Evolutionary conservation across 495 filamentous ascomycete species (phyloP), one percentile per base, ranked within the genome.

Genomic region (Daldinia loculata): DNA sequence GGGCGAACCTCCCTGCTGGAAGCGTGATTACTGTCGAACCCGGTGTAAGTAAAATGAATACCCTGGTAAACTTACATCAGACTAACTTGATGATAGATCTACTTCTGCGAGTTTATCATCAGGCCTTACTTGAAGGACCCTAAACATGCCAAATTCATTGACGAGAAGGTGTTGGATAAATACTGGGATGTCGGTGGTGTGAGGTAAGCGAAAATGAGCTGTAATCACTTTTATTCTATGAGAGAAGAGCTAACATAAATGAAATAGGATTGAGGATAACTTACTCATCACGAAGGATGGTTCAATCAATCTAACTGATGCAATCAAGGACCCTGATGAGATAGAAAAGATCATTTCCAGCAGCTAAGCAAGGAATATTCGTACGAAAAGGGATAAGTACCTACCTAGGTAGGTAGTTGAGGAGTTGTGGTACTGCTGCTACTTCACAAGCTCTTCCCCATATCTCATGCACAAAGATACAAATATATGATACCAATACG

Each of bases 151-250:
- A 85, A 89, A 69, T 93, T 88, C 71, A 95, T 98, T 67, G 86
- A 97, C 74, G 79, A 85, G 34, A 82, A 83, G 19, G 90, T 94
- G 30, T 72, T 97, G 69, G 88, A 94, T 52, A 86, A 83, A 69
- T 98, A 95, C 78, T 97, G 93, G 94, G 88, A 87, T 60, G 94
- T 97, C 6, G 94, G 94, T 41, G 94, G 94, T 62, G 92, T 97
- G 38, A 91, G 82, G 81, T 82, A 69, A 72, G 80, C 72, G 1
- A 45, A 12, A 56, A 27, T 3, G n/a, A 22, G 17, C 9, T 9
- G 19, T 8, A 6, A 29, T 53, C 4, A n/a, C 8, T 45, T 4
- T 9, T 2, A 12, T 55, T 70, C 58, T 34, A 30, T 55, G 14
- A 29, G 11, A 9, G 15, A 17, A 15, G 39, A 48, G 29, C 38